Percentiles rank a stretch among this genome's conserved stretches.
These are phyloP conservation scores for Metarhizium guizhouense DNA, from an alignment of 2,329 filamentous ascomycete species.

Conservation along the genomic window DNA sequence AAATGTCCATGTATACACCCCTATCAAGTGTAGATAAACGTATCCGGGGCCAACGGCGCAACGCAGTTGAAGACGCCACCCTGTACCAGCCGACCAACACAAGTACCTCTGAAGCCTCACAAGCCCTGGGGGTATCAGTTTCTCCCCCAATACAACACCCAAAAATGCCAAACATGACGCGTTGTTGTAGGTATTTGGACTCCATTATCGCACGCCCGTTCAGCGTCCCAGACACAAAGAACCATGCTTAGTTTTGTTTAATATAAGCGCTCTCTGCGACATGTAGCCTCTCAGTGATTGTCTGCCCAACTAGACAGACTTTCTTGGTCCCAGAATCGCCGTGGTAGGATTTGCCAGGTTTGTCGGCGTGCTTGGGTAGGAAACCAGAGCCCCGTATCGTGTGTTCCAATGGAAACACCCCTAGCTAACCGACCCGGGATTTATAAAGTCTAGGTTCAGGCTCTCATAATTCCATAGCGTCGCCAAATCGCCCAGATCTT, in stretches of 20 bases:
- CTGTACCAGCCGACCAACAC: no score
- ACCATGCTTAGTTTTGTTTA: no score
- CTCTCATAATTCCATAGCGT: constrained; percentile 25
- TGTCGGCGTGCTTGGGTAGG: neutral
- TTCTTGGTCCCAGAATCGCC: no score
- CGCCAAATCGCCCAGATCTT: constrained; percentile 24
- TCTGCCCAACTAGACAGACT: no score
- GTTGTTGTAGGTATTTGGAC: neutral
- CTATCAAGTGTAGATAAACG: neutral
- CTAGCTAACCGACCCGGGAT: constrained; percentile 2
- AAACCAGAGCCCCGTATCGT: neutral
- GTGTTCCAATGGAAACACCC: neutral
- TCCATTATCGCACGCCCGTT: neutral
- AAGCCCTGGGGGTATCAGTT: no score
- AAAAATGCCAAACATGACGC: neutral
- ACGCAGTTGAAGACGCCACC: neutral
- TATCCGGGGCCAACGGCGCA: neutral
- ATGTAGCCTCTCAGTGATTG: no score
- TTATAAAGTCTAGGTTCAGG: constrained; percentile 22
- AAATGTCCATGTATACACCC: neutral
- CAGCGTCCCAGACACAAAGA: no score
- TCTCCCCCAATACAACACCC: neutral
- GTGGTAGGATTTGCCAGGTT: no score
- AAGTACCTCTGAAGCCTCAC: no score
- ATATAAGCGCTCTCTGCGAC: no score